A percentile compares a stretch with the other conserved stretches of the same genome.
phyloP scores from a whole-genome alignment of 2,329 filamentous ascomycete species.

The Endoconidiophora laricicola region DNA sequence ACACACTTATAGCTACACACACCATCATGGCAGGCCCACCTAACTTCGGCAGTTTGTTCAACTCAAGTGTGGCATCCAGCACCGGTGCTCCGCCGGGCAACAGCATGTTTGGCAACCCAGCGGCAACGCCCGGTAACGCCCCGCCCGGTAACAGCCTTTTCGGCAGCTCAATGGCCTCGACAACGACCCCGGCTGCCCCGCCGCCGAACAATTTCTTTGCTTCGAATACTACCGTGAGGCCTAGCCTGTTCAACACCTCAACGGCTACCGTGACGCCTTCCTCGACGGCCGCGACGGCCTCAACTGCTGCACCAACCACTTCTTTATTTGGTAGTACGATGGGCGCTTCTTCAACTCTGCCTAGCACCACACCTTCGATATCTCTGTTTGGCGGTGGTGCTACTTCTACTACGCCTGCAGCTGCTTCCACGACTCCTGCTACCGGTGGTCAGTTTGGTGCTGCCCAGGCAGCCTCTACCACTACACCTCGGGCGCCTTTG shows the following conservation, averaged over 20 bases:
- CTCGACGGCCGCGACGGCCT: slow-evolving; percentile 18
- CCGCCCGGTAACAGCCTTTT: slow-evolving; percentile 15
- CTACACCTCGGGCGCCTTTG: slow-evolving; percentile 19
- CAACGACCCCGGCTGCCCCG: slow-evolving; percentile 13
- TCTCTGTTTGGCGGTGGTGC: slow-evolving; percentile 18
- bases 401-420: slow-evolving; percentile 16
- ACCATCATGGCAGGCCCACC: slow-evolving; percentile 2
- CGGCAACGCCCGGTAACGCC: slow-evolving; percentile 13
- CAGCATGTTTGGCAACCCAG: slow-evolving; percentile 18
- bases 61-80: slow-evolving; percentile 11
- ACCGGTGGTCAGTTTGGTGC: slow-evolving; percentile 1
- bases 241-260: slow-evolving; percentile 23
- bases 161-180: slow-evolving; percentile 15
- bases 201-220: slow-evolving; percentile 15
- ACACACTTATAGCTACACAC: too few relatives aligned
- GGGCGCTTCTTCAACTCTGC: background rate
- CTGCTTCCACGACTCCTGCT: slow-evolving; percentile 10
- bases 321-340: slow-evolving; percentile 17
- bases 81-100: slow-evolving; percentile 8
- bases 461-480: slow-evolving; percentile 9
- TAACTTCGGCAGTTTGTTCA: slow-evolving; percentile 10
- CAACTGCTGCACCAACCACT: slow-evolving; percentile 13
- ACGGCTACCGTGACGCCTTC: slow-evolving; percentile 13
- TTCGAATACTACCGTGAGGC: slow-evolving; percentile 16
- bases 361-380: slow-evolving; percentile 17